A percentile compares a stretch with the other conserved stretches of the same genome.
Conservation (phyloP, 257 asterid species). For the Jaltomata sinuosa region DNA sequence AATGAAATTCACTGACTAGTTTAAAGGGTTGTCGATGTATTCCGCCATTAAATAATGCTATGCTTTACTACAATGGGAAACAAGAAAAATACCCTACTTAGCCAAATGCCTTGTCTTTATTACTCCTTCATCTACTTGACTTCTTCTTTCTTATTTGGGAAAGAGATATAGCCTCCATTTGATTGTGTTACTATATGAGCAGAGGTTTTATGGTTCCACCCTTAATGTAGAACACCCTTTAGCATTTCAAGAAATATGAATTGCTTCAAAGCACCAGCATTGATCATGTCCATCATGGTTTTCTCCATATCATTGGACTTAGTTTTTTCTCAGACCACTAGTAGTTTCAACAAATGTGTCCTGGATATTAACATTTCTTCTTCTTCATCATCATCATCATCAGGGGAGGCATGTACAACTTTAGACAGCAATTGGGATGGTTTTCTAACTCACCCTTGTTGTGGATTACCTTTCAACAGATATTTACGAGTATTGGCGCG, state of each 20-base stretch:
- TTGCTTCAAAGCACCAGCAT: background rate
- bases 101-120: too few species aligned
- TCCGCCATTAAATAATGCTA: background rate
- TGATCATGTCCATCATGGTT: background rate
- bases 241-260: slow-evolving; percentile 18
- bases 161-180: background rate
- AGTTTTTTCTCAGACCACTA: background rate
- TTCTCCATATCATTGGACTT: background rate
- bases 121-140: background rate
- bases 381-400: slow-evolving; percentile 21
- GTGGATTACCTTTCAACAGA: slow-evolving; percentile 18
- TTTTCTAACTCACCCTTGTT: slow-evolving; percentile 26
- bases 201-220: background rate
- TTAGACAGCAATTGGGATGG: slow-evolving; percentile 39
- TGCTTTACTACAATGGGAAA: background rate
- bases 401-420: slow-evolving; percentile 11
- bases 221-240: background rate
- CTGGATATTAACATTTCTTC: slow-evolving; percentile 18
- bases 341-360: slow-evolving; percentile 23
- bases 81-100: background rate
- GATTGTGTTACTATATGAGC: background rate
- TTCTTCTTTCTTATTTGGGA: background rate
- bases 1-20: background rate
- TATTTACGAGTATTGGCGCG: slow-evolving; percentile 37
- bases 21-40: background rate